These are phyloP conservation scores for Cladosporium velox DNA, from an alignment of 2,329 filamentous ascomycete genomes.

Conservation along the genomic window DNA sequence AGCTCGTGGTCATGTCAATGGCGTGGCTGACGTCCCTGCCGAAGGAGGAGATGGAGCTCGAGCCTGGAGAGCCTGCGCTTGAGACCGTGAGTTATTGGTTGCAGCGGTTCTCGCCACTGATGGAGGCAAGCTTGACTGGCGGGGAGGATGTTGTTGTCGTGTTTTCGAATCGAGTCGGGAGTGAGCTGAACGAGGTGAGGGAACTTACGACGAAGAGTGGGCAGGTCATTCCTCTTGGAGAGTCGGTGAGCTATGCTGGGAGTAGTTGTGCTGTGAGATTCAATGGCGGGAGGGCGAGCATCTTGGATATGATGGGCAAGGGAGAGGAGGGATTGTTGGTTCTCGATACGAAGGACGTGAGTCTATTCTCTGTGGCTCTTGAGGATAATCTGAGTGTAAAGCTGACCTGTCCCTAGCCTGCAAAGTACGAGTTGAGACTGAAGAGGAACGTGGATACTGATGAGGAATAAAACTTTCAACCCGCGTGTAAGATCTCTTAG, in stretches of 20 bases:
- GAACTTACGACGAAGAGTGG: constrained; percentile 35
- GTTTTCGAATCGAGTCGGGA: constrained; percentile 69
- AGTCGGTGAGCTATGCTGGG: constrained; percentile 65
- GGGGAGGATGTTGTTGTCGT: constrained; percentile 66
- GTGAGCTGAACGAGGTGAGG: constrained; percentile 47
- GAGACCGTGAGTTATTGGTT: constrained; percentile 77
- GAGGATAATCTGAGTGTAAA: background rate
- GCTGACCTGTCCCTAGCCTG: background rate
- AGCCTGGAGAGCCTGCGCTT: constrained; percentile 63
- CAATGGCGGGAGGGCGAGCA: constrained; percentile 62
- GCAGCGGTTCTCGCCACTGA: constrained; percentile 64
- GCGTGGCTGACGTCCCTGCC: constrained; percentile 68
- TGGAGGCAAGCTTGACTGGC: constrained; percentile 37
- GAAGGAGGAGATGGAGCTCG: constrained; percentile 51
- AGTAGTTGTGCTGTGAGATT: constrained; percentile 72
- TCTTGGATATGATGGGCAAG: constrained; percentile 72
- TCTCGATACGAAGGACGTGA: constrained; percentile 60
- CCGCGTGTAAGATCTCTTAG: background rate
- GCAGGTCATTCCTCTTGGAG: constrained; percentile 34
- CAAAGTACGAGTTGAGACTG: constrained; percentile 8
- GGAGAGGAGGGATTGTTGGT: constrained; percentile 68
- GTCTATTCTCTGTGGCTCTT: constrained; percentile 4
- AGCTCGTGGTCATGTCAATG: constrained; percentile 72
- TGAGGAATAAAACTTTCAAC: background rate
- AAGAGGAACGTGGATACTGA: background rate